These are phyloP conservation scores for Fraxinus nigra DNA, from an alignment of 305 asterid genomes.

Conservation along the genomic window DNA sequence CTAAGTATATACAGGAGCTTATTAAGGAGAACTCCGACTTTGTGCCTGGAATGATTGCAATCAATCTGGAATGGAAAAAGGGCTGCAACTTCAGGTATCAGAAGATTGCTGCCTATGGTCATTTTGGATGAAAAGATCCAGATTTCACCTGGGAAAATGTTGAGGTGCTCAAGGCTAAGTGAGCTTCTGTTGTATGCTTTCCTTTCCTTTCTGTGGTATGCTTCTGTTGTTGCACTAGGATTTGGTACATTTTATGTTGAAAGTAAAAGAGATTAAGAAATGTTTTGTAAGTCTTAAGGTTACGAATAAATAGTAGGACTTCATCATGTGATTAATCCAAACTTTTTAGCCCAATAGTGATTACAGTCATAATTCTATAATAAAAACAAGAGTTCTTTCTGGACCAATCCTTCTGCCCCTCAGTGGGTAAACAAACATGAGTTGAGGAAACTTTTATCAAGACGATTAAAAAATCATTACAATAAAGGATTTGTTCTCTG, in stretches of 20 bases:
- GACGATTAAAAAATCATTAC: background rate
- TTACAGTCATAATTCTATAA: background rate
- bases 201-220: background rate
- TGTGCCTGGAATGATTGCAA: slow-evolving; percentile 34
- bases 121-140: slow-evolving; percentile 35
- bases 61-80: slow-evolving; percentile 29
- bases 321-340: background rate
- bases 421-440: background rate
- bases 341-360: background rate
- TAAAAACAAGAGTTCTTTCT: background rate
- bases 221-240: background rate
- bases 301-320: background rate
- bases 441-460: background rate
- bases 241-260: background rate
- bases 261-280: background rate
- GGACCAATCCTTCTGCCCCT: background rate
- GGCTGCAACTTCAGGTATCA: slow-evolving; percentile 36
- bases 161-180: slow-evolving; percentile 20
- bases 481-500: background rate
- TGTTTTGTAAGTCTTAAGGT: background rate
- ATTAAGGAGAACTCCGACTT: slow-evolving; percentile 33
- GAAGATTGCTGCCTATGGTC: slow-evolving; percentile 38
- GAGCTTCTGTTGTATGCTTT: too few relatives aligned
- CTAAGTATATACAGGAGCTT: slow-evolving; percentile 21
- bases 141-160: slow-evolving; percentile 41